Evolutionary conservation across 768 basidiomycete species (phyloP), one percentile per base, ranked within the genome.

Genomic region (Fistulinella prunicolor): DNA sequence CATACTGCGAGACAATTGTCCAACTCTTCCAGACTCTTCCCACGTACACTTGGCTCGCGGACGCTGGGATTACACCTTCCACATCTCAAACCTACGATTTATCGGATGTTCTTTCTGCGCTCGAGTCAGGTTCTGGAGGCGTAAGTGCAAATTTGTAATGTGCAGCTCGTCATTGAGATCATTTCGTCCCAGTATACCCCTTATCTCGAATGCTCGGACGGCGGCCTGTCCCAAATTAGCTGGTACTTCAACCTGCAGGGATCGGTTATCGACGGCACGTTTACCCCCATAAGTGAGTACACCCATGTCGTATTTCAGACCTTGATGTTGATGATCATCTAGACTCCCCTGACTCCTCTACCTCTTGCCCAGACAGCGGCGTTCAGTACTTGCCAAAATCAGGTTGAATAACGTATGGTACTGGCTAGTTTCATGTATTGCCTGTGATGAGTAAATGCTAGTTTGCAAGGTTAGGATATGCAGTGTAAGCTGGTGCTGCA

Each of bases 11-110:
- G 49, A 71, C 58, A 17, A 78, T 80, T 2, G 83, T 86, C 49
- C 69, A 60, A 2, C 64, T 85, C 16, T 86, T 85, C 71, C 54
- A 78, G 79, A 73, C 75, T 9, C 78, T 91, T 21, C 85, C 88
- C 0, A 90, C 90, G 3, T 89, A 81, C 64, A 72, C 77, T 14
- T 89, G 80, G 80, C 81, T 93, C 34, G 68, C 72, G 13, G 68
- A 76, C 19, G 82, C 76, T n/a, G 88, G 88, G 21, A 92, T 93
- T 56, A 79, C 77, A 3, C 91, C 91, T 12, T 77, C 76, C n/a
- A 67, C 71, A 3, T 70, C 65, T 50, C 61, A 67, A 55, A 86
- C 85, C 0, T 82, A 81, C 62, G 79, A 79, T 0, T 73, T 86
- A 16, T 68, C 78, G 13, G 59, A 72, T 9, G 59, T 89, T 38